Evolutionary conservation across 805 yeast species (phyloP).

Genomic region (Pichia ethanolica): DNA sequence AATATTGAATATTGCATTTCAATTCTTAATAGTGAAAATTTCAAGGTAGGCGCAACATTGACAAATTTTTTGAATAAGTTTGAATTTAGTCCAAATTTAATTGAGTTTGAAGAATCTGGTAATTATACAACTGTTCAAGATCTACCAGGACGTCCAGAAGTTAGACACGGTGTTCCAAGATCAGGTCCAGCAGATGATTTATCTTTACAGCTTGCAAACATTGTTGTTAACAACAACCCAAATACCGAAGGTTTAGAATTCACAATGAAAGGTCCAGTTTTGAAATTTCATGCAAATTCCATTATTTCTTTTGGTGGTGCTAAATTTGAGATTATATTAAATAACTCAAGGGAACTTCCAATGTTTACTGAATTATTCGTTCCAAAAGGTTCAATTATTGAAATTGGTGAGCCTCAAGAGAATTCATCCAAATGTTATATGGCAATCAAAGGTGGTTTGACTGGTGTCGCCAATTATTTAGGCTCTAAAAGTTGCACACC

Average conservation of each 20-base stretch:
- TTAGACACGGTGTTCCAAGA: constrained; percentile 23
- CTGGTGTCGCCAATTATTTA: constrained; percentile 23
- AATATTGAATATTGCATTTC: constrained; percentile 21
- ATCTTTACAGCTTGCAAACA: constrained; percentile 22
- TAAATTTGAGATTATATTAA: constrained; percentile 13
- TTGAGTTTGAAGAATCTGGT: constrained; percentile 31
- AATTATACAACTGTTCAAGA: constrained; percentile 50
- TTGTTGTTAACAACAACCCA: constrained; percentile 20
- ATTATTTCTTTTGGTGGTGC: constrained; percentile 22
- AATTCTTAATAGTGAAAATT: constrained; percentile 15
- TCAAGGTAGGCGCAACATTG: constrained; percentile 15
- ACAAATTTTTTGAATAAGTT: constrained; percentile 18
- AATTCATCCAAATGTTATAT: constrained; percentile 19
- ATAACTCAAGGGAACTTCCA: constrained; percentile 13
- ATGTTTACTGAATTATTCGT: constrained; percentile 19
- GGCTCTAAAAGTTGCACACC: constrained; percentile 27
- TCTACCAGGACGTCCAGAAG: constrained; percentile 28
- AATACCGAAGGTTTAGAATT: constrained; percentile 21
- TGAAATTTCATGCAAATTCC: constrained; percentile 22
- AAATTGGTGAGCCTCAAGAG: constrained; percentile 18
- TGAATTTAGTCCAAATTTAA: constrained; percentile 16
- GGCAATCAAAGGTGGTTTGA: constrained; percentile 26
- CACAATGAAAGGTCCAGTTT: constrained; percentile 21
- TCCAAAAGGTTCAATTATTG: constrained; percentile 17
- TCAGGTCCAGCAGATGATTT: constrained; percentile 24